Conservation (phyloP, 345 rosid species). For the Kandelia obovata region DNA sequence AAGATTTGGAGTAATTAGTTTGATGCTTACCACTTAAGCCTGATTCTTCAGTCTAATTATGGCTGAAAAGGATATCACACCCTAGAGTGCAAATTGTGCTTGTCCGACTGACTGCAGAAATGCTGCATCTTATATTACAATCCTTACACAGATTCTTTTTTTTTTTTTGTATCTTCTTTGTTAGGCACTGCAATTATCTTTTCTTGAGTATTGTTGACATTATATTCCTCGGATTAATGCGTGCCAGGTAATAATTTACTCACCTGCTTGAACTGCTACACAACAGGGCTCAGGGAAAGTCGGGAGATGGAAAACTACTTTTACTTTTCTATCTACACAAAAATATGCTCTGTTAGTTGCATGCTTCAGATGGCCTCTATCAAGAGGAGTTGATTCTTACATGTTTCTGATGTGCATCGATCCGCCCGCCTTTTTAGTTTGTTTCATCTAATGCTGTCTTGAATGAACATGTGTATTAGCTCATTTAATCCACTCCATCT, state of each 20-base stretch:
- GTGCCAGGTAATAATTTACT: conserved; percentile 23
- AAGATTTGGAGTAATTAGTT: too few species aligned
- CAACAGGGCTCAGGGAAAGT: conserved; percentile 27
- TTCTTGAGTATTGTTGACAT: too few species aligned
- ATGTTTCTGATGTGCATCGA: background rate
- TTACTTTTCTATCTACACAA: conserved; percentile 21
- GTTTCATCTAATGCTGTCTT: background rate
- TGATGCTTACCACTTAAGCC: too few species aligned
- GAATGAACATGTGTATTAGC: too few species aligned
- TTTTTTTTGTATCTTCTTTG: background rate
- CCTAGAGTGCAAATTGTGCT: too few species aligned
- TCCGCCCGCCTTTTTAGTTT: background rate
- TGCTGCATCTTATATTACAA: too few species aligned
- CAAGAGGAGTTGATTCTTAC: background rate
- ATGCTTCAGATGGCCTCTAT: background rate
- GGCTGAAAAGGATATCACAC: too few species aligned
- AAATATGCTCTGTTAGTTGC: conserved; percentile 11
- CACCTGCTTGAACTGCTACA: conserved; percentile 26
- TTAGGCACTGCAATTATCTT: background rate
- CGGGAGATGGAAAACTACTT: conserved; percentile 25
- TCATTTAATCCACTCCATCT: too few species aligned
- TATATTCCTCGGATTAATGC: background rate
- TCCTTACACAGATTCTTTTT: too few species aligned
- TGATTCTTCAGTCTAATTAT: too few species aligned
- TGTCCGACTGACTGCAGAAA: too few species aligned